A percentile compares a stretch with the other conserved stretches of the same genome.
Evolutionary conservation across 495 filamentous ascomycete species (phyloP).

Genomic region (Ramalina intermedia): DNA sequence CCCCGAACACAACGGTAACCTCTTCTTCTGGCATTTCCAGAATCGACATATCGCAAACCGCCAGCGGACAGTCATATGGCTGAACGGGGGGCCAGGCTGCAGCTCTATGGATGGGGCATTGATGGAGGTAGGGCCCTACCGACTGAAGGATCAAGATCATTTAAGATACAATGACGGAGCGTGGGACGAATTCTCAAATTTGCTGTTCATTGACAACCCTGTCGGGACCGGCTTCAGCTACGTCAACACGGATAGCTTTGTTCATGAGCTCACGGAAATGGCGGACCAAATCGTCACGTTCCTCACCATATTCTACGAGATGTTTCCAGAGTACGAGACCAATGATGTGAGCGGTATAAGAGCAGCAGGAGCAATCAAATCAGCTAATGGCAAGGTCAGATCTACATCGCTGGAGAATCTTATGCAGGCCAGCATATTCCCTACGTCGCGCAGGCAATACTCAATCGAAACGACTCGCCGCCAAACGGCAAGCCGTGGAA

Average conservation of each 20-base stretch:
- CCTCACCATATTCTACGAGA: constrained; percentile 71
- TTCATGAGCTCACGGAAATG: constrained; percentile 81
- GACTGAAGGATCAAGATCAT: constrained; percentile 60
- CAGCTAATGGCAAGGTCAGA: constrained; percentile 35
- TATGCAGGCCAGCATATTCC: constrained; percentile 96
- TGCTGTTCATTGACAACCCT: constrained; percentile 93
- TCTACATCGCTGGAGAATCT: constrained; percentile 90
- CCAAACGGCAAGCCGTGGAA: constrained; percentile 45
- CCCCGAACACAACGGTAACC: constrained; percentile 67
- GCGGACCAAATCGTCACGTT: constrained; percentile 75
- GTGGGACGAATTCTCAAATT: constrained; percentile 94
- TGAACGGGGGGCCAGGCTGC: constrained; percentile 93
- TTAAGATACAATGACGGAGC: constrained; percentile 76
- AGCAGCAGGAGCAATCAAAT: neutral
- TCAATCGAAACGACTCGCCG: constrained; percentile 56
- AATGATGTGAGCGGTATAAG: constrained; percentile 62
- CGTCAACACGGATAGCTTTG: constrained; percentile 70
- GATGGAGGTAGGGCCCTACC: constrained; percentile 95
- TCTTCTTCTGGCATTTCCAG: constrained; percentile 97
- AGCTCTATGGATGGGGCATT: constrained; percentile 92
- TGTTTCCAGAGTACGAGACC: constrained; percentile 85
- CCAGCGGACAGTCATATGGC: constrained; percentile 88
- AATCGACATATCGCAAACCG: constrained; percentile 88
- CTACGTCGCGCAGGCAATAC: constrained; percentile 79
- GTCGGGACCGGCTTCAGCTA: constrained; percentile 95